These are phyloP conservation scores for Polytrichum commune DNA, from an alignment of 225 moss, liverwort and hornwort species.

Conservation along the genomic window DNA sequence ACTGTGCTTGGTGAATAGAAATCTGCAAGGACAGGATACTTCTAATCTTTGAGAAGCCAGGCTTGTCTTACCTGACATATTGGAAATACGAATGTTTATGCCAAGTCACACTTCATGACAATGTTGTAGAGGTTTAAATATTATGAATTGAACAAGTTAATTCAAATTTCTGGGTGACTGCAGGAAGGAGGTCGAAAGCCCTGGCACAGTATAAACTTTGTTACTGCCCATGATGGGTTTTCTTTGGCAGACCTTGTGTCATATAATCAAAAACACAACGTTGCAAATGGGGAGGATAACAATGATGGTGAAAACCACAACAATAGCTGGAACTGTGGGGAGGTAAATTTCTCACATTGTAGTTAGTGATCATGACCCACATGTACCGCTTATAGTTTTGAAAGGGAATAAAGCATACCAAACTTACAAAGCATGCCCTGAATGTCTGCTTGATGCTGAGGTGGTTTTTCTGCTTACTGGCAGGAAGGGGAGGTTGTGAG, in stretches of 20 bases:
- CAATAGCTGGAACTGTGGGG: slow-evolving; percentile 94
- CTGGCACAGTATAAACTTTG: slow-evolving; percentile 87
- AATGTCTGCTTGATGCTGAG: neutral
- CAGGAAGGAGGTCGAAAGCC: slow-evolving; percentile 93
- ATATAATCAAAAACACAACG: slow-evolving; percentile 84
- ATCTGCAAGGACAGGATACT: no score
- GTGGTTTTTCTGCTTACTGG: slow-evolving; percentile 9
- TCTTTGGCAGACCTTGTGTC: slow-evolving; percentile 85
- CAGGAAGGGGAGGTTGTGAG: slow-evolving; percentile 71
- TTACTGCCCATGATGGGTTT: slow-evolving; percentile 89
- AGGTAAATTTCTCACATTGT: slow-evolving; percentile 29
- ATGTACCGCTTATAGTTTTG: no score
- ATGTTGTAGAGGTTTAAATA: no score
- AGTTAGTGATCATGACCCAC: neutral
- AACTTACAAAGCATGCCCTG: no score
- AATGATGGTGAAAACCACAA: slow-evolving; percentile 87
- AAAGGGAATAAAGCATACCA: no score
- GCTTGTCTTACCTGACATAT: no score
- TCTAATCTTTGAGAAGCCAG: no score
- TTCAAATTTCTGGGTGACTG: slow-evolving; percentile 4
- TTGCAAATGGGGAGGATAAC: slow-evolving; percentile 83
- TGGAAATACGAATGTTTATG: no score
- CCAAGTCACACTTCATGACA: no score
- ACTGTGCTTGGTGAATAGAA: no score
- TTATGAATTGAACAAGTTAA: no score